Conservation (phyloP, 1,139 yeast species). For the Yamadazyma trypodendri region DNA sequence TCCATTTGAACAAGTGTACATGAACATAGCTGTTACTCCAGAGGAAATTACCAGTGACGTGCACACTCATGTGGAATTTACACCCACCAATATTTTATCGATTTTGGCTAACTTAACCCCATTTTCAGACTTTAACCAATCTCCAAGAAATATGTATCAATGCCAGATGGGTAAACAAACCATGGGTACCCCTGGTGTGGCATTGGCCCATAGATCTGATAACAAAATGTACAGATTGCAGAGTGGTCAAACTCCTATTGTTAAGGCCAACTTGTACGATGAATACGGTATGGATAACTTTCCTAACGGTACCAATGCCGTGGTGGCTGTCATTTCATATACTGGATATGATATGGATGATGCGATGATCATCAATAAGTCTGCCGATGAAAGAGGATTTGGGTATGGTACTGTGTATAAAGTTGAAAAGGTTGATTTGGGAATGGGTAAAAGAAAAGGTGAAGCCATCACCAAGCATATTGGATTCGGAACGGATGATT, state of each 20-base stretch:
- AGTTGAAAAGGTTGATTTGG: conserved; percentile 85
- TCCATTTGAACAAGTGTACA: conserved; percentile 96
- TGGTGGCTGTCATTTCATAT: conserved; percentile 96
- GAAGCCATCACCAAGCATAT: conserved; percentile 94
- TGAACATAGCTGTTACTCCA: conserved; percentile 94
- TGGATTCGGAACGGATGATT: conserved; percentile 89
- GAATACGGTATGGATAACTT: conserved; percentile 97
- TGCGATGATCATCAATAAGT: conserved; percentile 96
- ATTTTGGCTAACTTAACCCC: conserved; percentile 96
- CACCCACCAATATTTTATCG: conserved; percentile 92
- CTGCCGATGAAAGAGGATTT: conserved; percentile 97
- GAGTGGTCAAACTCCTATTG: conserved; percentile 96
- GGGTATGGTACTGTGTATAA: conserved; percentile 97
- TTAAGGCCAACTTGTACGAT: conserved; percentile 88
- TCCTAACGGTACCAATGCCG: conserved; percentile 98
- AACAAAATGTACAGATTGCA: conserved; percentile 91
- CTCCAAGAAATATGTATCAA: conserved; percentile 99
- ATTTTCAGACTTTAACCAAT: conserved; percentile 96
- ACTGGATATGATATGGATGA: conserved; percentile 99
- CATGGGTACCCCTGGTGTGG: conserved; percentile 99
- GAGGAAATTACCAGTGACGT: conserved; percentile 78
- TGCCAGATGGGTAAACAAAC: conserved; percentile 99
- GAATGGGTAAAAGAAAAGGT: conserved; percentile 78
- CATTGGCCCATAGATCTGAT: conserved; percentile 87
- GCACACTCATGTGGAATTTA: conserved; percentile 90